Evolutionary conservation across 306 rosid genomes (phyloP).

Genomic region (Canavalia ensiformis): DNA sequence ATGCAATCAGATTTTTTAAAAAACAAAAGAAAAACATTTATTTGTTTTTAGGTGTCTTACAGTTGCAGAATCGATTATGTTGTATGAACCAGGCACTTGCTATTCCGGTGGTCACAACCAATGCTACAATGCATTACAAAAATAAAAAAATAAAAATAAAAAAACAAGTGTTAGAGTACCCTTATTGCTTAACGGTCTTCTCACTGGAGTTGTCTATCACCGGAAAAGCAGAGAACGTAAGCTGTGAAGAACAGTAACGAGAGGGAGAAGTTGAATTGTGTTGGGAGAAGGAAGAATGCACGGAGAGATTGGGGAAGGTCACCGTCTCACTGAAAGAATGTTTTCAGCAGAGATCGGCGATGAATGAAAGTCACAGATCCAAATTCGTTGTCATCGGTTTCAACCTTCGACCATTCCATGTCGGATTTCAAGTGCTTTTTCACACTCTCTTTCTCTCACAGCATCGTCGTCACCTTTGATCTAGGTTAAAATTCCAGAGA

Average conservation of each 20-base stretch:
- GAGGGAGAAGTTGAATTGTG: conserved; percentile 2
- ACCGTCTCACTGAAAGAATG: neutral
- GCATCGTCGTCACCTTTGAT: conserved; percentile 42
- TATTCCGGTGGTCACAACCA: neutral
- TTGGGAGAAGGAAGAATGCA: neutral
- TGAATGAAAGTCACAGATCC: conserved; percentile 44
- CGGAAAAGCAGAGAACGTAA: neutral
- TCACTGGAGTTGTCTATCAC: neutral
- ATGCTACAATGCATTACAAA: neutral
- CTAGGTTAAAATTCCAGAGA: conserved; percentile 48
- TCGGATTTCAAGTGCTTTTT: conserved; percentile 23
- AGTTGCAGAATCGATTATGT: conserved; percentile 14
- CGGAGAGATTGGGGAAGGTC: neutral
- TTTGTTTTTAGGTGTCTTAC: neutral
- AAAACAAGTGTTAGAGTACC: conserved; percentile 10
- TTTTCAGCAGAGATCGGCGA: conserved; percentile 40
- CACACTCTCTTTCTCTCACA: neutral
- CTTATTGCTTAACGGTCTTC: conserved; percentile 16
- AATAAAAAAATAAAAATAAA: neutral
- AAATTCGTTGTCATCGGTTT: neutral
- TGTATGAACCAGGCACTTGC: neutral
- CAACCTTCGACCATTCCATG: neutral
- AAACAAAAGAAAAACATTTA: neutral
- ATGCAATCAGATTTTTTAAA: conserved; percentile 20
- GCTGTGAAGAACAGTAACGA: conserved; percentile 3